phyloP scores from a whole-genome alignment of 495 filamentous ascomycete genomes.

The Aspergillus ellipticus region DNA sequence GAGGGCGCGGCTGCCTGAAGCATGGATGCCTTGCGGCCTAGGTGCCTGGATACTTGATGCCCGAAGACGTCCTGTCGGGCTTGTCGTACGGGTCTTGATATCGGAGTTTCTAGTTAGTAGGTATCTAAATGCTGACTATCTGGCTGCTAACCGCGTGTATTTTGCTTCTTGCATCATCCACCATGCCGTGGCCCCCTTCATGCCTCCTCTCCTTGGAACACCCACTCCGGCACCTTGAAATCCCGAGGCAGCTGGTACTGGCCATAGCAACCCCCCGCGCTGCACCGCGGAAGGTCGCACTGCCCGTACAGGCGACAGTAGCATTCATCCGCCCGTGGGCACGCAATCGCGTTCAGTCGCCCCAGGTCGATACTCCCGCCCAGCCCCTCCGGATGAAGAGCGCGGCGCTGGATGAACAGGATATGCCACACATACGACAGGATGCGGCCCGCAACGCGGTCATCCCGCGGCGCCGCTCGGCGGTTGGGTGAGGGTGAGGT shows the following conservation, averaged over 20 bases:
- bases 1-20: too few species aligned
- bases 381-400: conserved; percentile 19
- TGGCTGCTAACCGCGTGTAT: too few species aligned
- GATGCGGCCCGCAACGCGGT: conserved; percentile 36
- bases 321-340: conserved; percentile 38
- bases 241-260: conserved; percentile 35
- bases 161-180: too few species aligned
- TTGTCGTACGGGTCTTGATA: too few species aligned
- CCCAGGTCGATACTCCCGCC: conserved; percentile 31
- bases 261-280: conserved; percentile 28
- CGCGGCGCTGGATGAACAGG: conserved; percentile 32
- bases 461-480: conserved; percentile 31
- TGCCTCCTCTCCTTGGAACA: background rate
- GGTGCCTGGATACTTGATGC: too few species aligned
- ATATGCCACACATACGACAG: conserved; percentile 45
- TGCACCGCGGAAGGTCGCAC: conserved; percentile 30
- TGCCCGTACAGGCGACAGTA: conserved; percentile 45
- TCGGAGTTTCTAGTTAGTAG: too few species aligned
- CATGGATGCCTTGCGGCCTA: too few species aligned
- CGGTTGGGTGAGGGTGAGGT: background rate
- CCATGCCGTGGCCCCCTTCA: too few species aligned
- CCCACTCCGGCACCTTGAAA: conserved; percentile 31
- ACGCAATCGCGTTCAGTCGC: conserved; percentile 33
- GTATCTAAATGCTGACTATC: too few species aligned
- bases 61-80: too few species aligned